phyloP scores from a whole-genome alignment of 306 rosid genomes.

The Macrotyloma uniflorum region DNA sequence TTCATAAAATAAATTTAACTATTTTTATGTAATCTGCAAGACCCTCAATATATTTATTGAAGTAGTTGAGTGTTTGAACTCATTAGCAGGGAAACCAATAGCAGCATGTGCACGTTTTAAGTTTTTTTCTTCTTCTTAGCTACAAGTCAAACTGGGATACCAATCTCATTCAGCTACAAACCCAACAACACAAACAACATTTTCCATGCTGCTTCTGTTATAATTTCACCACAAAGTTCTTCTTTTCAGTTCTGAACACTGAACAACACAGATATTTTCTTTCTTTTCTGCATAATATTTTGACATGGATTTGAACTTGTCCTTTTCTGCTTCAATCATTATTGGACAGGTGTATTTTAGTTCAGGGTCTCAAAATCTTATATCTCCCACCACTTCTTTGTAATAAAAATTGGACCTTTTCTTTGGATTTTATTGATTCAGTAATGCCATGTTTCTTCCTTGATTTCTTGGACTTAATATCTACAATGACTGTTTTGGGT shows the following conservation, averaged over 20 bases:
- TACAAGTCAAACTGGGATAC: constrained; percentile 54
- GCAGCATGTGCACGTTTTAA: background rate
- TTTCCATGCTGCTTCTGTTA: constrained; percentile 10
- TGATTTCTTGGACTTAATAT: constrained; percentile 5
- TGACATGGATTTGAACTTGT: background rate
- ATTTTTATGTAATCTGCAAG: background rate
- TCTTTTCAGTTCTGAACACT: constrained; percentile 9
- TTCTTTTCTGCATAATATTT: background rate
- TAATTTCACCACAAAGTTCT: background rate
- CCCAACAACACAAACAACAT: background rate
- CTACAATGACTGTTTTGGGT: constrained; percentile 2
- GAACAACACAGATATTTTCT: background rate
- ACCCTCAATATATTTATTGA: background rate
- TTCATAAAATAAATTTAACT: background rate
- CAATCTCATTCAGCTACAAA: constrained; percentile 26
- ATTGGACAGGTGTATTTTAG: background rate
- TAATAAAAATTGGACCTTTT: background rate
- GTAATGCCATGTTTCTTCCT: constrained; percentile 5
- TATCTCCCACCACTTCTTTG: background rate
- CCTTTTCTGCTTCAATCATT: constrained; percentile 14
- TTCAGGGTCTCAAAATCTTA: background rate
- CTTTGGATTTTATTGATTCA: background rate
- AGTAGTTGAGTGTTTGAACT: background rate
- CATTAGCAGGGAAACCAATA: background rate
- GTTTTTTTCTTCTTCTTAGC: constrained; percentile 38